phyloP scores from a whole-genome alignment of 2,329 filamentous ascomycete species.

The Pseudogymnoascus sp. region DNA sequence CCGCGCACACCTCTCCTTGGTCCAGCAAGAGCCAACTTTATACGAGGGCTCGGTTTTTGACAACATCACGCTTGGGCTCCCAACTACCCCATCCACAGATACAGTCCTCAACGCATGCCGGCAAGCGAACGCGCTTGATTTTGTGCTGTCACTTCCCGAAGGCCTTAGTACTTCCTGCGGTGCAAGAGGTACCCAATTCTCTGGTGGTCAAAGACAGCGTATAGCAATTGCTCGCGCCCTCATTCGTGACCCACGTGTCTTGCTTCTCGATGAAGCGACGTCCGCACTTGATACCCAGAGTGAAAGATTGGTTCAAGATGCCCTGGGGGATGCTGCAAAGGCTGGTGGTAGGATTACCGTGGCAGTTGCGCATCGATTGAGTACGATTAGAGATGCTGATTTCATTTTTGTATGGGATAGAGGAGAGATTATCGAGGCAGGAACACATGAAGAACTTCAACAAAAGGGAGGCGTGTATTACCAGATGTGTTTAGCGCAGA shows the following conservation, averaged over 20 bases:
- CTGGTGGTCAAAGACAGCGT: slow-evolving; percentile 75
- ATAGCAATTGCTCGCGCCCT: slow-evolving; percentile 75
- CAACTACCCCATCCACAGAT: slow-evolving; percentile 35
- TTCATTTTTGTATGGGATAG: slow-evolving; percentile 87
- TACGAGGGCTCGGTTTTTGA: slow-evolving; percentile 50
- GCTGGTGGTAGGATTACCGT: neutral
- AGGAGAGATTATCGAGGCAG: slow-evolving; percentile 64
- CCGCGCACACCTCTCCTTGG: slow-evolving; percentile 44
- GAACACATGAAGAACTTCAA: slow-evolving; percentile 17
- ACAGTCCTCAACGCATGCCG: neutral
- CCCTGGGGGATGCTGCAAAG: neutral
- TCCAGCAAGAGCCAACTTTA: slow-evolving; percentile 48
- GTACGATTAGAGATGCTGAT: slow-evolving; percentile 93
- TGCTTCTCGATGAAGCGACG: slow-evolving; percentile 84
- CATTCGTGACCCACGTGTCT: slow-evolving; percentile 57
- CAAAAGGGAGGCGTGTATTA: slow-evolving; percentile 16
- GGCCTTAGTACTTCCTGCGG: slow-evolving; percentile 69
- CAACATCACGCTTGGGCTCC: slow-evolving; percentile 49
- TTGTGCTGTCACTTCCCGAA: slow-evolving; percentile 61
- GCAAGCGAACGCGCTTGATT: slow-evolving; percentile 38
- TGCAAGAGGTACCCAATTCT: slow-evolving; percentile 64
- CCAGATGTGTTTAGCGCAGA: slow-evolving; percentile 18
- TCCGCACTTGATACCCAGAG: slow-evolving; percentile 66
- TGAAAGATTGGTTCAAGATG: slow-evolving; percentile 22
- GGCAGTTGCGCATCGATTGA: slow-evolving; percentile 73